Base-by-base conservation (phyloP, 1,139 yeast genomes). In the Scheffersomyces segobiensis region DNA sequence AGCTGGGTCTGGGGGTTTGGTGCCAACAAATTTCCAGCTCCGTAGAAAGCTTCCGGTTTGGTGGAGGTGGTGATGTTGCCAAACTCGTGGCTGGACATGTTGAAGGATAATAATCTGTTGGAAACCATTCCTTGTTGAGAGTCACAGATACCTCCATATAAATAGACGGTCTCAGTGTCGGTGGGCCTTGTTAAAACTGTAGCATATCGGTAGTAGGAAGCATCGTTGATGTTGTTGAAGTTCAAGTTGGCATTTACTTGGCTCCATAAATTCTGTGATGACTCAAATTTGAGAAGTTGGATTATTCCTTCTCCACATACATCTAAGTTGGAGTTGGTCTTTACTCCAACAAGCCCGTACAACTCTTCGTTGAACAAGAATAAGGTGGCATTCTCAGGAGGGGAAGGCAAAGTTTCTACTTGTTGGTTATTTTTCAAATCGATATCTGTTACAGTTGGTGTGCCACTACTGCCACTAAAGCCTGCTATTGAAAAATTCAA, bases 1-100 rank as follows among this genome's bases (percentile, higher is more conserved):
- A 80, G 65, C 61, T 76, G 82, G 19, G 71, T 70, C 56, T 72
- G 77, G 0, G 81, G 75, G 48, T 72, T 67, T 26, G 84, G 83
- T 0, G 83, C 82, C 49, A 83, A 61, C 50, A 86, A 66, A 52
- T 74, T 75, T 1, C 81, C 68, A 32, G 83, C 82, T 0, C 82
- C 83, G 58, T 78, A 81, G 67, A 86, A 82, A 1, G 81, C 77
- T 3, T 83, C 77, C 8, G 87, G 87, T 56, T 78, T 75, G 14
- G 87, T 80, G 0, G 85, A 71, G 0, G 82, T 76, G 50, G 73
- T 65, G 5, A 79, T 75, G 22, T 78, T 80, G 52, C 74, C 66
- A 18, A 76, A 65, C 42, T 62, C 63, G 55, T 63, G 62, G 1
- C 67, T 63, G 6, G 59, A 55, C 48, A 73, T 59, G 55, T 77